Conservation (phyloP, 306 rosid genomes). For the Amphicarpaea edgeworthii region DNA sequence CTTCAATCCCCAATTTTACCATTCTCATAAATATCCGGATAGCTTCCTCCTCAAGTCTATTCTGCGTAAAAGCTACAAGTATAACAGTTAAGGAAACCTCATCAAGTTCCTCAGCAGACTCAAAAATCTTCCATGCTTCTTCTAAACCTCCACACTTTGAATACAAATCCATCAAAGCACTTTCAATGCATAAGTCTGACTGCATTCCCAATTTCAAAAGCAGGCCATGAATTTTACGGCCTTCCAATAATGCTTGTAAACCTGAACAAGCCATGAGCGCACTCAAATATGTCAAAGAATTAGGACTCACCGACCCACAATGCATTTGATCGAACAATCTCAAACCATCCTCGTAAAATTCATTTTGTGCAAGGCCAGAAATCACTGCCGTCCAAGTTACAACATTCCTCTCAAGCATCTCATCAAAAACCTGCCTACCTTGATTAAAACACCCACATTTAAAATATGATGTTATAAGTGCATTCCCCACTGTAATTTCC, state of each 20-base stretch:
- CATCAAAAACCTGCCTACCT: constrained; percentile 75
- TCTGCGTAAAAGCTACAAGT: constrained; percentile 84
- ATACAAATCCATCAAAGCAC: constrained; percentile 93
- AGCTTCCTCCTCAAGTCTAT: constrained; percentile 88
- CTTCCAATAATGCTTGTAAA: constrained; percentile 70
- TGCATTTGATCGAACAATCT: constrained; percentile 63
- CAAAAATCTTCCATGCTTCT: constrained; percentile 76
- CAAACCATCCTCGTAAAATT: constrained; percentile 59
- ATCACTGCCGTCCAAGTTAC: constrained; percentile 91
- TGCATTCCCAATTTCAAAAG: constrained; percentile 80
- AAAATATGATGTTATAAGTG: constrained; percentile 78
- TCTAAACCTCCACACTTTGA: constrained; percentile 80
- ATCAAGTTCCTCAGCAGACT: constrained; percentile 76
- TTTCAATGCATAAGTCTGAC: constrained; percentile 75
- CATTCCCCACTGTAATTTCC: constrained; percentile 79
- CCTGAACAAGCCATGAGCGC: constrained; percentile 86
- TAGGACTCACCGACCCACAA: constrained; percentile 66
- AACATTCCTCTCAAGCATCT: constrained; percentile 83
- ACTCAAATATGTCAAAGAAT: constrained; percentile 82
- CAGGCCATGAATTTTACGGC: constrained; percentile 82
- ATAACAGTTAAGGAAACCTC: constrained; percentile 86
- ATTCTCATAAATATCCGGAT: constrained; percentile 74
- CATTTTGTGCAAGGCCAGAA: constrained; percentile 81
- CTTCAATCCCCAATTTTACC: constrained; percentile 65
- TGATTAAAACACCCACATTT: constrained; percentile 64